Evolutionary conservation across 2,329 filamentous ascomycete genomes (phyloP).

Genomic region (Pseudopithomyces maydicus): DNA sequence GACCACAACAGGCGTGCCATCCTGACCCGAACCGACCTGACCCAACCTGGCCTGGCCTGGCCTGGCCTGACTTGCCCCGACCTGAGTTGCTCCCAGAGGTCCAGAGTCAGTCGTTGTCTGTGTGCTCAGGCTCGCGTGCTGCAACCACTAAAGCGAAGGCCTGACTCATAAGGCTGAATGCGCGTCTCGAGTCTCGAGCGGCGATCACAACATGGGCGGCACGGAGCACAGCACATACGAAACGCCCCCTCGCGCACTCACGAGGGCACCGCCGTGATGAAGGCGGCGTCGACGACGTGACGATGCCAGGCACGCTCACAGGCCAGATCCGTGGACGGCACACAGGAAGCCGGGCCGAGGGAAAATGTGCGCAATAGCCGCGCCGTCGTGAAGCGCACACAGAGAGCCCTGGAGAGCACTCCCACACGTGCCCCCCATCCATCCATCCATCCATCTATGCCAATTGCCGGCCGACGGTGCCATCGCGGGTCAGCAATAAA

Average conservation of each 20-base stretch:
- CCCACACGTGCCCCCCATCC: slow-evolving; percentile 17
- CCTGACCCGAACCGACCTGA: too few relatives aligned
- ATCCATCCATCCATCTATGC: slow-evolving; percentile 15
- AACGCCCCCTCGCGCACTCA: neutral
- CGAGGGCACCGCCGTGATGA: slow-evolving; percentile 1
- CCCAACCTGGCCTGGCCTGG: neutral
- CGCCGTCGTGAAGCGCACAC: neutral
- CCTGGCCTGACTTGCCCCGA: neutral
- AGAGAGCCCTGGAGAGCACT: slow-evolving; percentile 14
- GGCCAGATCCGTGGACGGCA: slow-evolving; percentile 10
- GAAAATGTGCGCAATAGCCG: slow-evolving; percentile 25
- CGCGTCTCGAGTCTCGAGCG: slow-evolving; percentile 26
- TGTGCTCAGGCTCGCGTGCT: slow-evolving; percentile 6
- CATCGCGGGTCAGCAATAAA: slow-evolving; percentile 19
- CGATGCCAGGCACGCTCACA: slow-evolving; percentile 25
- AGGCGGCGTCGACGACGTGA: neutral
- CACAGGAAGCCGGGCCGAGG: slow-evolving; percentile 37
- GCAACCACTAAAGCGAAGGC: slow-evolving; percentile 2
- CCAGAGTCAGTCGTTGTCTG: neutral
- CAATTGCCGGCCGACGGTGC: slow-evolving; percentile 14
- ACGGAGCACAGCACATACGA: neutral
- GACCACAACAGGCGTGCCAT: neutral
- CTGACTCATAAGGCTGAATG: slow-evolving; percentile 41
- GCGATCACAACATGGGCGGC: slow-evolving; percentile 21
- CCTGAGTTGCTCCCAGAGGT: too few relatives aligned